A percentile compares a stretch with the other conserved stretches of the same genome.
Evolutionary conservation across 108 stramenopile species (phyloP).

Genomic region (Schizochytrium sp.): DNA sequence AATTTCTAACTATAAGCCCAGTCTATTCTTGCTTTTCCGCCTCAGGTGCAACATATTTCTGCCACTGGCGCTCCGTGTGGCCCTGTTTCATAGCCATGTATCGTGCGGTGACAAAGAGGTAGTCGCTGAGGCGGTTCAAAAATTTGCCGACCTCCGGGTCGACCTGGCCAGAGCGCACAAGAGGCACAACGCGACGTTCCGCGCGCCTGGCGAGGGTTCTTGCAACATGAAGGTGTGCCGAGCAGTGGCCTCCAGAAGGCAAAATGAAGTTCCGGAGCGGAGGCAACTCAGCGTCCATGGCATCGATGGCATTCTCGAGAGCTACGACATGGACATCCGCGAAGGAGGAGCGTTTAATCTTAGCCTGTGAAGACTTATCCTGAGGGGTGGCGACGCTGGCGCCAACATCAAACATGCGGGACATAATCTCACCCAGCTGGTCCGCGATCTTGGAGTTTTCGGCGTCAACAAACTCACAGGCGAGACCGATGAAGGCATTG

Average conservation of each 20-base stretch:
- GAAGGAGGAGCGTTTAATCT: conserved; percentile 41
- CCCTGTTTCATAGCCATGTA: conserved; percentile 21
- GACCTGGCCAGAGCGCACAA: conserved; percentile 59
- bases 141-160: conserved; percentile 7
- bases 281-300: conserved; percentile 60
- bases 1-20: no score
- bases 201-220: conserved; percentile 54
- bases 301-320: conserved; percentile 61
- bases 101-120: conserved; percentile 62
- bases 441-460: background rate
- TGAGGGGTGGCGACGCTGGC: conserved; percentile 63
- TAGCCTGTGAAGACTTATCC: background rate
- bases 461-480: conserved; percentile 49
- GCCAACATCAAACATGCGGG: conserved; percentile 60
- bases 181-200: conserved; percentile 46
- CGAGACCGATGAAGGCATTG: conserved; percentile 57
- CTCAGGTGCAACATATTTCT: conserved; percentile 6
- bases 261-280: conserved; percentile 62
- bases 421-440: conserved; percentile 49
- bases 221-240: conserved; percentile 64
- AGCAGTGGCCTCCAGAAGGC: conserved; percentile 60
- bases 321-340: background rate
- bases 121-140: conserved; percentile 62
- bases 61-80: conserved; percentile 3
- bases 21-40: background rate